These are phyloP conservation scores for Leccinum variicolor DNA, from an alignment of 768 basidiomycete genomes.

Conservation along the genomic window DNA sequence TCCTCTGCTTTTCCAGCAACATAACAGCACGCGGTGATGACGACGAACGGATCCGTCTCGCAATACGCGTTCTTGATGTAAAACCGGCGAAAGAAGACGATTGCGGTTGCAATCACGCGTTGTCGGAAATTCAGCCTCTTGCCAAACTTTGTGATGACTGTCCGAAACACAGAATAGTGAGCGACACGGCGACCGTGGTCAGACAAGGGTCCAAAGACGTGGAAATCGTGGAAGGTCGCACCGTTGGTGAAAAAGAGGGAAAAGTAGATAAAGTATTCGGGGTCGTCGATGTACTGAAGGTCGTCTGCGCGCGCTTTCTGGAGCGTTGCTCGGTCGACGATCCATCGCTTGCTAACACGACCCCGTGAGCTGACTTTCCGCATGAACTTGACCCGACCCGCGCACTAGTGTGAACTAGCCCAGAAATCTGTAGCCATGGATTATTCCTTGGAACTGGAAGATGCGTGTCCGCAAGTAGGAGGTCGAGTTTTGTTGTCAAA, in stretches of 20 bases:
- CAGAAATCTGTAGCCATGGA: conserved; percentile 89
- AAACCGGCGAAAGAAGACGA: conserved; percentile 94
- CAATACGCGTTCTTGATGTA: conserved; percentile 94
- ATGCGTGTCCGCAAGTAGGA: not conserved
- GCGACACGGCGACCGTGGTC: not conserved
- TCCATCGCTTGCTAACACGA: conserved; percentile 78
- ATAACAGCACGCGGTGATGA: conserved; percentile 91
- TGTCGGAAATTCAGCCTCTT: conserved; percentile 82
- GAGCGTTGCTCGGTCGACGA: conserved; percentile 77
- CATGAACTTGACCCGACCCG: conserved; percentile 13
- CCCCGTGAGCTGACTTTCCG: conserved; percentile 14
- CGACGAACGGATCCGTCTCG: conserved; percentile 93
- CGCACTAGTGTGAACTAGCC: conserved; percentile 87
- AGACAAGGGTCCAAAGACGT: not conserved
- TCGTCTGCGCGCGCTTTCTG: conserved; percentile 75
- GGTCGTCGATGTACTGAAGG: conserved; percentile 71
- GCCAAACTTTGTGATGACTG: conserved; percentile 85
- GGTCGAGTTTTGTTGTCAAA: not conserved
- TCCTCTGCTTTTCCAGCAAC: conserved; percentile 98
- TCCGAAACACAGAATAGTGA: not conserved
- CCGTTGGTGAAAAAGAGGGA: conserved; percentile 88
- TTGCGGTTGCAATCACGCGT: conserved; percentile 90
- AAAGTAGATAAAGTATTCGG: conserved; percentile 76
- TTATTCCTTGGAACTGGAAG: not conserved
- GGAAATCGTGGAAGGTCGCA: conserved; percentile 30